Evolutionary conservation across 495 filamentous ascomycete genomes (phyloP).

Genomic region (Penicillium lagena): DNA sequence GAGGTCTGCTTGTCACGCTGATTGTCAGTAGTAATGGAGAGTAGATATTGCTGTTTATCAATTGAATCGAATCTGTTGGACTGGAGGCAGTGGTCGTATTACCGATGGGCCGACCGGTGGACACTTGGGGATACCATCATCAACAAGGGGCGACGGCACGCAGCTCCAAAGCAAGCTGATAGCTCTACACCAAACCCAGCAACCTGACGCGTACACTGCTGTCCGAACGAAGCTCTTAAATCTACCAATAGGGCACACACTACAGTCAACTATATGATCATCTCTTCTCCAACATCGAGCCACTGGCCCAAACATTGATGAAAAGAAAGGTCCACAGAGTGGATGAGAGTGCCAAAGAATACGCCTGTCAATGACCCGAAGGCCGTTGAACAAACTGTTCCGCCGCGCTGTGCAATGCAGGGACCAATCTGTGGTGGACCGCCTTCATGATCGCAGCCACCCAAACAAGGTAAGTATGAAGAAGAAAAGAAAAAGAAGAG

Average conservation of each 20-base stretch:
- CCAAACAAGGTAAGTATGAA: conserved; percentile 74
- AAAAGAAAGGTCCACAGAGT: conserved; percentile 42
- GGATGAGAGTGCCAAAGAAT: conserved; percentile 58
- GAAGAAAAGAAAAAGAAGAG: conserved; percentile 41
- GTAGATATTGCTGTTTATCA: no score
- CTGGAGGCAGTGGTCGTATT: no score
- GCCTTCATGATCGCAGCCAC: conserved; percentile 56
- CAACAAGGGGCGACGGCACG: no score
- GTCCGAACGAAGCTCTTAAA: no score
- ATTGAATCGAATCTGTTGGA: no score
- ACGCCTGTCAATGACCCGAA: conserved; percentile 59
- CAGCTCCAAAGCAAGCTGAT: no score
- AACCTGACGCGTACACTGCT: no score
- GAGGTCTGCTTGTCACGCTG: no score
- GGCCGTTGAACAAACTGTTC: conserved; percentile 53
- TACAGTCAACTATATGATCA: neutral
- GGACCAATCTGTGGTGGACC: conserved; percentile 53
- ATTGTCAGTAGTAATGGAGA: no score
- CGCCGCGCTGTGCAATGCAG: conserved; percentile 67
- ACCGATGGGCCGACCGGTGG: no score
- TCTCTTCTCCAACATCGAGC: conserved; percentile 47
- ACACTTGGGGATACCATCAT: no score
- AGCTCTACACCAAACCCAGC: no score
- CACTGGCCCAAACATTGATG: conserved; percentile 40
- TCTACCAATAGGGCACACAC: neutral